Conservation (phyloP, 345 rosid species). For the Rhodomyrtus tomentosa region DNA sequence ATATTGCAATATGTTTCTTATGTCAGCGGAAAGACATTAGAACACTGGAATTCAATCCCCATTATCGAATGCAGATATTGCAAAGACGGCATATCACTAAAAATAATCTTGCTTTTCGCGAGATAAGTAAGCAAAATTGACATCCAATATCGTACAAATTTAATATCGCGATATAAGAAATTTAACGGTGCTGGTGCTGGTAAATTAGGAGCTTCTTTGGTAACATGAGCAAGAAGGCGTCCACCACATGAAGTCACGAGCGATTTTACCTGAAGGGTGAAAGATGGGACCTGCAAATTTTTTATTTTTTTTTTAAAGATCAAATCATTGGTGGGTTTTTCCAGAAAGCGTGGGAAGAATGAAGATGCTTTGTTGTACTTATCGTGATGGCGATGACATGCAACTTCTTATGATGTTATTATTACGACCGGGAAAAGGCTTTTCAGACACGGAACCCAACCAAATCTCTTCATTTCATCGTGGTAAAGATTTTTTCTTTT, state of each 20-base stretch:
- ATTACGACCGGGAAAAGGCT: background rate
- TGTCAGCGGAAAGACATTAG: background rate
- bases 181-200: background rate
- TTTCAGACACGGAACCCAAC: background rate
- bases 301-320: too few species aligned
- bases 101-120: background rate
- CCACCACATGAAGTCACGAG: background rate
- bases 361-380: background rate
- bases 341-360: background rate
- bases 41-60: background rate
- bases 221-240: background rate
- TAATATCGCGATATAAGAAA: background rate
- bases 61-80: accelerated
- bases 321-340: background rate
- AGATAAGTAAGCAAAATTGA: background rate
- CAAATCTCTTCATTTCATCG: background rate
- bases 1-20: background rate
- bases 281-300: too few species aligned
- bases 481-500: too few species aligned
- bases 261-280: background rate
- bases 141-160: background rate
- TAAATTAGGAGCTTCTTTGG: background rate
- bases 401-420: background rate
- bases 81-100: accelerated
- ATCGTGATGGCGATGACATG: background rate